These are phyloP conservation scores for Ocimum tenuiflorum DNA, from an alignment of 257 asterid genomes.

Conservation along the genomic window DNA sequence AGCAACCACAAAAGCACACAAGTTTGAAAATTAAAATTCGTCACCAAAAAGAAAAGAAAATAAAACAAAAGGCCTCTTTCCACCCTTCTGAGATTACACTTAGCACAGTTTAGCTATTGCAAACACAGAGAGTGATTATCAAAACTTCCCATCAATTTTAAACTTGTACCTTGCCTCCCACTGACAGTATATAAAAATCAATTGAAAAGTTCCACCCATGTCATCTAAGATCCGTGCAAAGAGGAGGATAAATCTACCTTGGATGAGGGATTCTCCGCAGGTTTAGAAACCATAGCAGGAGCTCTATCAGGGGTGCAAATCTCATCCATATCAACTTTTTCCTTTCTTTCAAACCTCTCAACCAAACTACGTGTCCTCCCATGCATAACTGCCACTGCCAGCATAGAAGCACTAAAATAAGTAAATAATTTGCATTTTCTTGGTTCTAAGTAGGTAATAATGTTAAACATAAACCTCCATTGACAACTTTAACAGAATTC, in stretches of 20 bases:
- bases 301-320: constrained; percentile 27
- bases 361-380: constrained; percentile 96
- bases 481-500: constrained; percentile 61
- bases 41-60: too few relatives aligned
- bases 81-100: too few relatives aligned
- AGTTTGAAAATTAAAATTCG: too few relatives aligned
- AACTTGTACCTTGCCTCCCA: neutral
- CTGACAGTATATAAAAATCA: neutral
- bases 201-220: neutral
- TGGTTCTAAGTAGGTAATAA: constrained; percentile 4
- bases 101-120: too few relatives aligned
- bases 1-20: too few relatives aligned
- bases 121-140: too few relatives aligned
- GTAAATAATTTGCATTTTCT: constrained; percentile 11
- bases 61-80: too few relatives aligned
- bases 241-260: constrained; percentile 22
- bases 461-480: constrained; percentile 57
- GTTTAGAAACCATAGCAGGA: constrained; percentile 32
- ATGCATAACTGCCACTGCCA: constrained; percentile 68
- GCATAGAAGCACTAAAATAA: constrained; percentile 17
- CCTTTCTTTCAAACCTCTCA: constrained; percentile 81
- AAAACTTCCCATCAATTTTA: neutral
- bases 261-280: constrained; percentile 27
- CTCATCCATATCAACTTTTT: constrained; percentile 40
- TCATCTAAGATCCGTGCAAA: neutral